Conservation (phyloP, 2,329 filamentous ascomycete genomes). For the Incumbomyces lentus region DNA sequence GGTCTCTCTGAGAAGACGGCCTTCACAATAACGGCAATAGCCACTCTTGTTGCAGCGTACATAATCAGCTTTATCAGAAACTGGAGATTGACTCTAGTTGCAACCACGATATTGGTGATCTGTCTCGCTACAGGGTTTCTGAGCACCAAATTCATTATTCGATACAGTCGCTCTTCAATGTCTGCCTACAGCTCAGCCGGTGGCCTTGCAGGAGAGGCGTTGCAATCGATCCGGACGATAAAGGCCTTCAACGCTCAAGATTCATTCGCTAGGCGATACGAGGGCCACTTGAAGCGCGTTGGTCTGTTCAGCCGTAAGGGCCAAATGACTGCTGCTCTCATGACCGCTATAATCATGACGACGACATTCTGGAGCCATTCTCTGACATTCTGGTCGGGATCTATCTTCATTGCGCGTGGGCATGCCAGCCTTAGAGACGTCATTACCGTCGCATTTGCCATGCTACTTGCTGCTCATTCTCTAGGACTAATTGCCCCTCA, state of each 20-base stretch:
- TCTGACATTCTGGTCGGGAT: conserved; percentile 25
- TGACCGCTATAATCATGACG: conserved; percentile 21
- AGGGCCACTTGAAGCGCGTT: conserved; percentile 20
- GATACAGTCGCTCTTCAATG: conserved; percentile 17
- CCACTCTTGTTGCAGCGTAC: conserved; percentile 6
- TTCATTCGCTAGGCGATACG: conserved; percentile 21
- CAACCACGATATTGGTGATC: conserved; percentile 36
- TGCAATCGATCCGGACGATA: conserved; percentile 39
- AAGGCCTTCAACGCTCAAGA: conserved; percentile 61
- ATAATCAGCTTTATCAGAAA: conserved; percentile 26
- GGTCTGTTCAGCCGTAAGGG: conserved; percentile 21
- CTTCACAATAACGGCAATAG: conserved; percentile 12
- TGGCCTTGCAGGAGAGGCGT: conserved; percentile 39
- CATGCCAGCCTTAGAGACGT: conserved; percentile 21
- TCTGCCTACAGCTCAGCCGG: conserved; percentile 33
- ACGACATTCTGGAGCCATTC: conserved; percentile 24
- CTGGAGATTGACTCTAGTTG: conserved; percentile 35
- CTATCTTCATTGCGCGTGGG: conserved; percentile 19
- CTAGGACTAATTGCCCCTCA: conserved; percentile 79
- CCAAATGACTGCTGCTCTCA: conserved; percentile 21
- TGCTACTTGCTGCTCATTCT: conserved; percentile 85
- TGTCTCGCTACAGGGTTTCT: conserved; percentile 23
- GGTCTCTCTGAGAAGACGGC: conserved; percentile 17
- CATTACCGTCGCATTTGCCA: conserved; percentile 49
- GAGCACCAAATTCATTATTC: conserved; percentile 16